Conservation (phyloP, 139 green algal species). For the Coelastrella sp. region DNA sequence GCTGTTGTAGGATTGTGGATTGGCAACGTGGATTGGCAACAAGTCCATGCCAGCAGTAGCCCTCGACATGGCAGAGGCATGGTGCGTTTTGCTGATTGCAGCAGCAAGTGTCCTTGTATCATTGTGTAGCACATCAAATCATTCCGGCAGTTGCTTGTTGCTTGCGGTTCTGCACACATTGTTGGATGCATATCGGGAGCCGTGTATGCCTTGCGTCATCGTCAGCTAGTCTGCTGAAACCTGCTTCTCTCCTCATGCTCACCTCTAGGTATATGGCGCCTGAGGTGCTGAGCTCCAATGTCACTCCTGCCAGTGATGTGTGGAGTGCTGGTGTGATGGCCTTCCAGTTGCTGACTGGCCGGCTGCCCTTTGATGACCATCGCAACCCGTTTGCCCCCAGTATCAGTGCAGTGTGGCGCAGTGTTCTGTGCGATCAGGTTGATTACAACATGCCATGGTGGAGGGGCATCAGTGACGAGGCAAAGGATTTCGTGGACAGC, state of each 20-base stretch:
- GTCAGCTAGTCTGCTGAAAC: too few relatives aligned
- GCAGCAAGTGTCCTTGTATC: too few relatives aligned
- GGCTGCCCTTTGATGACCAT: slow-evolving; percentile 90
- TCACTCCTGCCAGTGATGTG: slow-evolving; percentile 80
- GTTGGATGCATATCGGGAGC: too few relatives aligned
- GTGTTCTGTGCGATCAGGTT: slow-evolving; percentile 48
- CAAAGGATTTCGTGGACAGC: slow-evolving; percentile 84
- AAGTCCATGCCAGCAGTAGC: too few relatives aligned
- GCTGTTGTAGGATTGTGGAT: too few relatives aligned
- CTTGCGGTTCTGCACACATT: too few relatives aligned
- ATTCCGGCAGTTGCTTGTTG: too few relatives aligned
- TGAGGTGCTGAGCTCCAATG: slow-evolving; percentile 81
- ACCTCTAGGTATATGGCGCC: slow-evolving; percentile 73
- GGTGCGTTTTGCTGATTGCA: too few relatives aligned
- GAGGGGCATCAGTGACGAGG: slow-evolving; percentile 81
- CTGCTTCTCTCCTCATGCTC: neutral
- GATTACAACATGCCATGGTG: slow-evolving; percentile 71
- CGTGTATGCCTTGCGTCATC: too few relatives aligned
- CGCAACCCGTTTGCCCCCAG: slow-evolving; percentile 73
- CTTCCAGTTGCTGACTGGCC: slow-evolving; percentile 86
- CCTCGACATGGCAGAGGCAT: too few relatives aligned
- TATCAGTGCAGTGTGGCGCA: slow-evolving; percentile 81
- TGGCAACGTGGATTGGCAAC: too few relatives aligned
- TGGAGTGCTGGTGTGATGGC: slow-evolving; percentile 92
- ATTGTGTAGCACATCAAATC: too few relatives aligned